These are phyloP conservation scores for Rhododendron kiyosumense DNA, from an alignment of 148 eudicot species.

Conservation along the genomic window DNA sequence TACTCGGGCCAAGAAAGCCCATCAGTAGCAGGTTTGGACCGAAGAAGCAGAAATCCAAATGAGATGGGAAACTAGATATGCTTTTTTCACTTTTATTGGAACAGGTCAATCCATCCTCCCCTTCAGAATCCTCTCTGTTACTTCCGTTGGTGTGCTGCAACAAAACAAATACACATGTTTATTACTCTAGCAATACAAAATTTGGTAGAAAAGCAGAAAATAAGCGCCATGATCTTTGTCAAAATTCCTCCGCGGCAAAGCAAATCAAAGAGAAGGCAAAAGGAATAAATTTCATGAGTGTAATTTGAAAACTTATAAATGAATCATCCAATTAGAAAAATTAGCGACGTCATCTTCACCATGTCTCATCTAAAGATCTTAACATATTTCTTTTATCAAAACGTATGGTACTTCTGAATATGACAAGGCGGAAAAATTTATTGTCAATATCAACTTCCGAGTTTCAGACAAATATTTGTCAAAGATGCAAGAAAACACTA, in stretches of 20 bases:
- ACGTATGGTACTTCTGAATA: neutral
- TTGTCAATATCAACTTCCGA: neutral
- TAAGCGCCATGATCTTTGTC: neutral
- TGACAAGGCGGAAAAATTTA: neutral
- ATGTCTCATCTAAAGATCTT: neutral
- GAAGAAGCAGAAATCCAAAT: neutral
- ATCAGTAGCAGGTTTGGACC: neutral
- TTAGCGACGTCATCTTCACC: neutral
- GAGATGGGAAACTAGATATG: neutral
- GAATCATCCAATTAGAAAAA: neutral
- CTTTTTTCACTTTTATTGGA: constrained; percentile 13
- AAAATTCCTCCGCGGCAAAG: neutral
- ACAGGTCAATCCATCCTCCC: constrained; percentile 79
- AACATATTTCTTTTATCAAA: neutral
- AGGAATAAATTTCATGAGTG: neutral
- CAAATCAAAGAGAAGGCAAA: neutral
- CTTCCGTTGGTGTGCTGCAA: constrained; percentile 85
- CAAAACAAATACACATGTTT: constrained; percentile 13
- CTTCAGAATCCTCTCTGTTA: constrained; percentile 82
- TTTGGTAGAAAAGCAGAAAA: neutral
- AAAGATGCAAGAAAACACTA: neutral
- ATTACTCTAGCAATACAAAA: neutral
- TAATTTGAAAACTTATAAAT: neutral
- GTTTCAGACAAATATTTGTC: neutral
- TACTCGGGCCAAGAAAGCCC: neutral